Evolutionary conservation across 2,329 filamentous ascomycete genomes (phyloP).

Genomic region (Cladosporium halotolerans): DNA sequence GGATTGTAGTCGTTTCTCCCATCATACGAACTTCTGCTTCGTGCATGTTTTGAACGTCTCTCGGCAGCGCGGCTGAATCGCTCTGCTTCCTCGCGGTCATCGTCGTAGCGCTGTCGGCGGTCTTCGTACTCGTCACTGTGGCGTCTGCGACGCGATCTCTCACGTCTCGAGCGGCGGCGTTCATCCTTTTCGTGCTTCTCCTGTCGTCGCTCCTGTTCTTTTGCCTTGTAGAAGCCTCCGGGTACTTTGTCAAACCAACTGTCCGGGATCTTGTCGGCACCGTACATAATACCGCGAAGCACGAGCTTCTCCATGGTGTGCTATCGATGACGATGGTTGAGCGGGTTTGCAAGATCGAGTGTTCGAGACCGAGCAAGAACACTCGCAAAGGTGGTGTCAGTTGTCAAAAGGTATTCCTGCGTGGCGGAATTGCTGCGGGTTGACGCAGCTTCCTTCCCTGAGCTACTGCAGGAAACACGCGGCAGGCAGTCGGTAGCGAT

Average conservation of each 20-base stretch:
- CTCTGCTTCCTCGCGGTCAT: conserved; percentile 17
- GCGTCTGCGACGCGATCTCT: conserved; percentile 15
- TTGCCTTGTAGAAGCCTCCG: conserved; percentile 30
- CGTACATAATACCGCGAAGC: conserved; percentile 22
- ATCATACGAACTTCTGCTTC: conserved; percentile 18
- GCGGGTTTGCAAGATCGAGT: too few relatives aligned
- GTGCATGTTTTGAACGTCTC: conserved; percentile 5
- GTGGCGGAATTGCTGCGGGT: background rate
- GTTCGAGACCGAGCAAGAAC: too few relatives aligned
- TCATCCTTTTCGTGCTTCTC: conserved; percentile 9
- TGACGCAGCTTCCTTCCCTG: conserved; percentile 1
- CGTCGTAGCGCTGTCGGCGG: conserved; percentile 14
- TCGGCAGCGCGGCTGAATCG: conserved; percentile 10
- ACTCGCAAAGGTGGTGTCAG: too few relatives aligned
- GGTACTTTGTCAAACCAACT: conserved; percentile 33
- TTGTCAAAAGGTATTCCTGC: too few relatives aligned
- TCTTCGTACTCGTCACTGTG: conserved; percentile 24
- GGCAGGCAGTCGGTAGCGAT: background rate
- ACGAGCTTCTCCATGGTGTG: conserved; percentile 23
- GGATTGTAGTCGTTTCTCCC: conserved; percentile 18
- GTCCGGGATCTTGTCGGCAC: conserved; percentile 34
- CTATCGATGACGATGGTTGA: background rate
- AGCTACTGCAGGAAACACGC: background rate
- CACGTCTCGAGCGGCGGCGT: conserved; percentile 11
- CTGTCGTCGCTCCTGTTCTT: conserved; percentile 17